phyloP scores from a whole-genome alignment of 352 stramenopile species.

The Saprolegnia diclina region DNA sequence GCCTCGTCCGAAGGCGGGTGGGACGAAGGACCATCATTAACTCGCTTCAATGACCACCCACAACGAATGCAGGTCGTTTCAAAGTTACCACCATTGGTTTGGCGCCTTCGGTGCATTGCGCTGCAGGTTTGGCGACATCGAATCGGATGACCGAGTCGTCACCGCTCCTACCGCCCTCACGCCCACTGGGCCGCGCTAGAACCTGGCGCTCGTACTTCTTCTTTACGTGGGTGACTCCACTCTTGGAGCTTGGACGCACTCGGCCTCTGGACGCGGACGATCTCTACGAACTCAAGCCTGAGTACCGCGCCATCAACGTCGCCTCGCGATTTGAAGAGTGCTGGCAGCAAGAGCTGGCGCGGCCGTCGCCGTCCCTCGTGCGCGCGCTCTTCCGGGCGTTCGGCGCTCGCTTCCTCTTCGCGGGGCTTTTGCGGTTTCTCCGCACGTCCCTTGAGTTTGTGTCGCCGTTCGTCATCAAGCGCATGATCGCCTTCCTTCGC shows the following conservation, averaged over 20 bases:
- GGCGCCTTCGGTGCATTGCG: background rate
- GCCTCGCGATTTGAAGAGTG: constrained; percentile 38
- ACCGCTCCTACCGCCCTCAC: background rate
- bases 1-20: too few species aligned
- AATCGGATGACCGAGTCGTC: background rate
- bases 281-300: constrained; percentile 72
- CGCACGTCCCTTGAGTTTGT: constrained; percentile 14
- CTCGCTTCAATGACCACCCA: too few species aligned
- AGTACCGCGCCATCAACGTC: constrained; percentile 54
- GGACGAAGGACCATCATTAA: too few species aligned
- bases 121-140: background rate
- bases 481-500: constrained; percentile 20
- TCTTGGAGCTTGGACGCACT: constrained; percentile 79
- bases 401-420: constrained; percentile 16
- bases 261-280: constrained; percentile 72
- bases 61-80: too few species aligned
- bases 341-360: constrained; percentile 33
- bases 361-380: constrained; percentile 41
- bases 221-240: constrained; percentile 83
- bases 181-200: background rate
- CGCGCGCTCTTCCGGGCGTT: constrained; percentile 25
- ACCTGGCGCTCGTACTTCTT: constrained; percentile 47
- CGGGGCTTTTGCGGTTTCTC: constrained; percentile 11
- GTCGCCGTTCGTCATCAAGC: constrained; percentile 18
- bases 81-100: background rate